These are phyloP conservation scores for Aspergillus neoniger DNA, from an alignment of 2,329 filamentous ascomycete species.

Conservation along the genomic window DNA sequence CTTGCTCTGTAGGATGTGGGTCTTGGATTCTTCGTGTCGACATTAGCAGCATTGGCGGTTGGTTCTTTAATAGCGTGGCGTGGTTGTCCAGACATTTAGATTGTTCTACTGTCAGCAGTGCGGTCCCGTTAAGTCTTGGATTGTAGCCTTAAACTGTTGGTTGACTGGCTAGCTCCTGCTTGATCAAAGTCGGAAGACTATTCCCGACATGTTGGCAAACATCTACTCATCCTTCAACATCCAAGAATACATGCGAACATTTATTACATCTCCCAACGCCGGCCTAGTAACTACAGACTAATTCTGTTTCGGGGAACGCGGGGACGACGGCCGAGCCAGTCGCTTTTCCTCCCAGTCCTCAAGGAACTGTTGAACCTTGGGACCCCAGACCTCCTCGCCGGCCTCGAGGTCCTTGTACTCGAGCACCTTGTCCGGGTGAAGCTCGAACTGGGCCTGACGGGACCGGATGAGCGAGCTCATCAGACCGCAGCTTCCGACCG, in stretches of 20 bases:
- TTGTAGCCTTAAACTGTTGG: neutral
- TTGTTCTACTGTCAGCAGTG: neutral
- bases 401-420: constrained; percentile 75
- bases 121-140: constrained; percentile 3
- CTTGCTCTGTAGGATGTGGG: neutral
- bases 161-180: no score
- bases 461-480: constrained; percentile 84
- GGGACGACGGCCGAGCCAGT: constrained; percentile 11
- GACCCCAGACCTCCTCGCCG: constrained; percentile 80
- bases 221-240: neutral
- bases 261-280: neutral
- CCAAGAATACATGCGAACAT: neutral
- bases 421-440: constrained; percentile 70
- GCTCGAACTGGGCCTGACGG: constrained; percentile 76
- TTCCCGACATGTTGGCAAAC: neutral
- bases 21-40: neutral
- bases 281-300: neutral
- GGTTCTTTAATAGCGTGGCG: neutral
- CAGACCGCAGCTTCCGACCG: constrained; percentile 75
- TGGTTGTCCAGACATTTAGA: neutral
- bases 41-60: neutral
- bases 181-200: neutral
- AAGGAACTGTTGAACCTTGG: constrained; percentile 65
- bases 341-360: constrained; percentile 53
- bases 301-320: neutral